phyloP scores from a whole-genome alignment of 768 basidiomycete species.

The Lentinus brumalis region DNA sequence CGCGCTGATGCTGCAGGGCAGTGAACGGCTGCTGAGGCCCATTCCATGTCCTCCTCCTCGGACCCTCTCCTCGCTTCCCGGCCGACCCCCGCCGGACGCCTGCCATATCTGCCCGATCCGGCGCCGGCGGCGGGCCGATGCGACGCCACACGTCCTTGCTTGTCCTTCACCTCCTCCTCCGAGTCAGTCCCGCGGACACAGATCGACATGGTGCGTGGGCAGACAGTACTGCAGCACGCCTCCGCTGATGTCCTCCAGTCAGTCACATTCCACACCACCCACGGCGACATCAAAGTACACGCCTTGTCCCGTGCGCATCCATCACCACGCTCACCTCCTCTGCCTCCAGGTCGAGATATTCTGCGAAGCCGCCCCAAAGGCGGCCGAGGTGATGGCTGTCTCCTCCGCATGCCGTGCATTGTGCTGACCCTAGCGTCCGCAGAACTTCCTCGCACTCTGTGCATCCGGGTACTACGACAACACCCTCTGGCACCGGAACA shows the following conservation, averaged over 20 bases:
- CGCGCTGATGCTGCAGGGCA: slow-evolving; percentile 18
- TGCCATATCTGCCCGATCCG: background rate
- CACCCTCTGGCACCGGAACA: slow-evolving; percentile 90
- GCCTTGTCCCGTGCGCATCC: background rate
- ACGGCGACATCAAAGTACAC: slow-evolving; percentile 89
- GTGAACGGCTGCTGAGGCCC: slow-evolving; percentile 7
- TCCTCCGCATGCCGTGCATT: background rate
- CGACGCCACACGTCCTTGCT: slow-evolving; percentile 2
- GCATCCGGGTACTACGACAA: slow-evolving; percentile 86
- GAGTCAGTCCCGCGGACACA: background rate
- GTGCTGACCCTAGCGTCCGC: background rate
- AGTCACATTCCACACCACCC: slow-evolving; percentile 92
- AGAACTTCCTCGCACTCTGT: slow-evolving; percentile 96
- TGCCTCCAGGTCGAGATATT: slow-evolving; percentile 84
- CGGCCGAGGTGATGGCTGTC: slow-evolving; percentile 72
- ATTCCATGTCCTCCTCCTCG: background rate
- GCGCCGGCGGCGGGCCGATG: too few relatives aligned
- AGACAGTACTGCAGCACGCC: background rate
- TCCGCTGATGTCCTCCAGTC: slow-evolving; percentile 48
- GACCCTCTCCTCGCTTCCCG: background rate
- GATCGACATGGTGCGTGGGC: slow-evolving; percentile 25
- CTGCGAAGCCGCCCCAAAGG: slow-evolving; percentile 94
- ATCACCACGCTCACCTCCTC: background rate
- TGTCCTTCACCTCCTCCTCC: too few relatives aligned
- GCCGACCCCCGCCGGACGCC: background rate